phyloP scores from a whole-genome alignment of 2,329 filamentous ascomycete species.

The Trichoderma koningii region DNA sequence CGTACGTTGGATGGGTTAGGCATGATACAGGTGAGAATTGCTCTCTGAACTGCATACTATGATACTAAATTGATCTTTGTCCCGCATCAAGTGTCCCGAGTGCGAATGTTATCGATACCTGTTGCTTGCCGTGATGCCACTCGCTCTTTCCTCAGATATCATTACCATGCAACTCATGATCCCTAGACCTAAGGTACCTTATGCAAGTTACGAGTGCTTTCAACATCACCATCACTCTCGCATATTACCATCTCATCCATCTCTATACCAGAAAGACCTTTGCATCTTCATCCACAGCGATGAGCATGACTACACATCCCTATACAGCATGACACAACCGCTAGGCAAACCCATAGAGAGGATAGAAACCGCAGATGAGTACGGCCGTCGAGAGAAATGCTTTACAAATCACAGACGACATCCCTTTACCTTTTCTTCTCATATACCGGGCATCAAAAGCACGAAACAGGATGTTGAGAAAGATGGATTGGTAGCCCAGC shows the following conservation, averaged over 20 bases:
- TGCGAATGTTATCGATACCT: background rate
- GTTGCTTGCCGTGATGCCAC: background rate
- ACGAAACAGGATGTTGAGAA: slow-evolving; percentile 21
- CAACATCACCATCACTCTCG: no score
- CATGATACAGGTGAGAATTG: background rate
- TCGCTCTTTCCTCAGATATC: no score
- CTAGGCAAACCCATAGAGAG: background rate
- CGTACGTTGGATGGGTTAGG: no score
- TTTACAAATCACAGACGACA: slow-evolving; percentile 34
- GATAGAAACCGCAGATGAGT: slow-evolving; percentile 32
- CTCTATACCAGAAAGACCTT: background rate
- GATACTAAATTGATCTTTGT: background rate
- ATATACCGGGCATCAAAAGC: slow-evolving; percentile 31
- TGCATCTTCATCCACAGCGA: background rate
- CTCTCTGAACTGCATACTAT: background rate
- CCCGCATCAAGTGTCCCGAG: background rate
- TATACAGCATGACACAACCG: slow-evolving; percentile 2
- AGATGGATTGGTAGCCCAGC: slow-evolving; percentile 33
- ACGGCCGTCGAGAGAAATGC: slow-evolving; percentile 35
- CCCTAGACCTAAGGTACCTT: no score
- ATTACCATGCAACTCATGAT: no score
- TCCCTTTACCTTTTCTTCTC: slow-evolving; percentile 36
- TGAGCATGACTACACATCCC: background rate
- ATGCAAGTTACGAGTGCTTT: no score
- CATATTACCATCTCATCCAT: background rate